Conservation (phyloP, 805 yeast species). For the Metschnikowia corniflorae region DNA sequence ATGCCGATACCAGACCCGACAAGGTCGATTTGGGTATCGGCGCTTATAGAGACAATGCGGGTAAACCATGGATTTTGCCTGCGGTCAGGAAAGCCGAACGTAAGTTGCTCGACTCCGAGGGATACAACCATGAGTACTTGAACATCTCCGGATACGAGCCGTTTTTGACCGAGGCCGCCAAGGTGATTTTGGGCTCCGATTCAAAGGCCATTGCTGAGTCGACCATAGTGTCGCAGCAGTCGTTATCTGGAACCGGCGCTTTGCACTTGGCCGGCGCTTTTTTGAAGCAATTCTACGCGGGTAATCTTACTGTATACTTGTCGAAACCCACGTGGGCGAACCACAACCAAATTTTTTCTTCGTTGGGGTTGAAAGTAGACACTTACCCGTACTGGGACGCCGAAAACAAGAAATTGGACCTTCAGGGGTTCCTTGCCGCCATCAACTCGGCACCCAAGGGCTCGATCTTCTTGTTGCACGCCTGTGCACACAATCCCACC, state of each 20-base stretch:
- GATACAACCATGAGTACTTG: constrained; percentile 69
- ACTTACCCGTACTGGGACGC: constrained; percentile 86
- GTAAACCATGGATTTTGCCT: constrained; percentile 70
- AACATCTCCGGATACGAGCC: constrained; percentile 74
- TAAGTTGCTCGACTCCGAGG: constrained; percentile 53
- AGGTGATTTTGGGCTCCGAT: constrained; percentile 64
- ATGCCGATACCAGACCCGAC: constrained; percentile 51
- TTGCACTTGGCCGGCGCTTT: constrained; percentile 82
- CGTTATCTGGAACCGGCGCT: constrained; percentile 88
- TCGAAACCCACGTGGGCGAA: constrained; percentile 95
- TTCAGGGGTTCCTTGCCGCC: constrained; percentile 61
- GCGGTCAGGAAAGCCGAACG: constrained; percentile 68
- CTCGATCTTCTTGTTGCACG: constrained; percentile 78
- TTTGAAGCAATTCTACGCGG: constrained; percentile 47
- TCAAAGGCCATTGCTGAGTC: constrained; percentile 27
- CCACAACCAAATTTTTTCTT: constrained; percentile 78
- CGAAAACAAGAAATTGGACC: constrained; percentile 63
- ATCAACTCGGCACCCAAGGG: constrained; percentile 69
- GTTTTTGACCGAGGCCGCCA: constrained; percentile 68
- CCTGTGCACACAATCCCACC: constrained; percentile 98
- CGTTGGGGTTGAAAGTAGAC: constrained; percentile 62
- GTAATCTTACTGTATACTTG: constrained; percentile 18
- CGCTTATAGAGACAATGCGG: constrained; percentile 66
- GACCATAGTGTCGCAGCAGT: constrained; percentile 62
- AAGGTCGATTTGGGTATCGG: constrained; percentile 90